Percentiles rank a stretch among this genome's conserved stretches.
Evolutionary conservation across 306 rosid genomes (phyloP).

Genomic region (Malus sieversii): DNA sequence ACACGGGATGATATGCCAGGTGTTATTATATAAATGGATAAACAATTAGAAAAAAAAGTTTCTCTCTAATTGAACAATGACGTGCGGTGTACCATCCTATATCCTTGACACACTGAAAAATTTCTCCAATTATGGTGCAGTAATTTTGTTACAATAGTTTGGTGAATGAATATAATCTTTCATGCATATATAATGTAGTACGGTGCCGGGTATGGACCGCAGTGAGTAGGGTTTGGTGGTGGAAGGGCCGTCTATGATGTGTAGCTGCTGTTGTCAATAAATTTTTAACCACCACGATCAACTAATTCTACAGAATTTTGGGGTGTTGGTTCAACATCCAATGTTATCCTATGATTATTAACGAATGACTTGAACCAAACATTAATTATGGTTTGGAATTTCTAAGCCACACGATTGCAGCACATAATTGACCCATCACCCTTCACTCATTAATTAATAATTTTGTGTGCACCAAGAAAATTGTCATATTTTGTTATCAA

Average conservation of each 20-base stretch:
- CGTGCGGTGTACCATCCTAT: accelerated
- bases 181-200: background rate
- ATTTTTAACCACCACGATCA: background rate
- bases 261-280: background rate
- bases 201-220: background rate
- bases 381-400: background rate
- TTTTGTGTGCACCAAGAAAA: background rate
- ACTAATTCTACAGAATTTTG: background rate
- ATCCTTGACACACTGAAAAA: accelerated
- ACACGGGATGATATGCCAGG: accelerated
- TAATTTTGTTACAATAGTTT: background rate
- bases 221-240: background rate
- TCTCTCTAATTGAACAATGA: no score
- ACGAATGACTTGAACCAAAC: background rate
- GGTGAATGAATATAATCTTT: background rate
- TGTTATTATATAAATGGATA: no score
- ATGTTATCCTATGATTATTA: background rate
- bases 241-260: background rate
- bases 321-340: background rate
- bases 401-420: background rate
- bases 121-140: no score
- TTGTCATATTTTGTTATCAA: no score
- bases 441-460: background rate
- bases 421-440: background rate
- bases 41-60: no score